These are phyloP conservation scores for Ceriops tagal DNA, from an alignment of 345 rosid genomes.

Conservation along the genomic window DNA sequence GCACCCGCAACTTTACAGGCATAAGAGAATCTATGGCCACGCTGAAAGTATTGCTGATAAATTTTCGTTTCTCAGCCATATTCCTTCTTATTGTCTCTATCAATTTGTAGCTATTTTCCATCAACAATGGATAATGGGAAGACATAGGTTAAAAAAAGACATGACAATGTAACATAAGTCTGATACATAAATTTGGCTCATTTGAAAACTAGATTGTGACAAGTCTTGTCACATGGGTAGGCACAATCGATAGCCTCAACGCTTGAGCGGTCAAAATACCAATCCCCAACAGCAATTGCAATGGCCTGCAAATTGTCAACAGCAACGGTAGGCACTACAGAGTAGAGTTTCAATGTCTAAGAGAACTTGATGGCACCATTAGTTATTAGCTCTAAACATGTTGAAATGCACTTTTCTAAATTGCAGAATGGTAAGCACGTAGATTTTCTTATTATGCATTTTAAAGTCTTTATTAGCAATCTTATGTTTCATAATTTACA, in stretches of 20 bases:
- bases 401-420: no score
- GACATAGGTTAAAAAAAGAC: no score
- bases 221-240: conserved; percentile 81
- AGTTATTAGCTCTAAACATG: background rate
- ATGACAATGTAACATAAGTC: background rate
- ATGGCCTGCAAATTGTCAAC: conserved; percentile 51
- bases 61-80: conserved; percentile 24
- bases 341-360: background rate
- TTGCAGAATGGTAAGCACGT: no score
- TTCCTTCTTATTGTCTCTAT: conserved; percentile 28
- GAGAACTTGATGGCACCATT: background rate
- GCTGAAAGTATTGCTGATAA: conserved; percentile 16
- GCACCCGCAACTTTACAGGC: conserved; percentile 1
- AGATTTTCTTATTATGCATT: no score
- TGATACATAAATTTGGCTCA: conserved; percentile 19
- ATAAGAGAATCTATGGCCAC: conserved; percentile 8
- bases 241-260: conserved; percentile 76
- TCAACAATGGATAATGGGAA: background rate
- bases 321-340: background rate
- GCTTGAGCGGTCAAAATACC: conserved; percentile 75
- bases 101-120: conserved; percentile 7
- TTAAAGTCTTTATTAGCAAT: no score
- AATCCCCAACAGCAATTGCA: conserved; percentile 88
- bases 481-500: no score
- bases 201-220: conserved; percentile 87